Conservation (phyloP, 2,329 filamentous ascomycete species). For the Dryadomyces sulphureus region DNA sequence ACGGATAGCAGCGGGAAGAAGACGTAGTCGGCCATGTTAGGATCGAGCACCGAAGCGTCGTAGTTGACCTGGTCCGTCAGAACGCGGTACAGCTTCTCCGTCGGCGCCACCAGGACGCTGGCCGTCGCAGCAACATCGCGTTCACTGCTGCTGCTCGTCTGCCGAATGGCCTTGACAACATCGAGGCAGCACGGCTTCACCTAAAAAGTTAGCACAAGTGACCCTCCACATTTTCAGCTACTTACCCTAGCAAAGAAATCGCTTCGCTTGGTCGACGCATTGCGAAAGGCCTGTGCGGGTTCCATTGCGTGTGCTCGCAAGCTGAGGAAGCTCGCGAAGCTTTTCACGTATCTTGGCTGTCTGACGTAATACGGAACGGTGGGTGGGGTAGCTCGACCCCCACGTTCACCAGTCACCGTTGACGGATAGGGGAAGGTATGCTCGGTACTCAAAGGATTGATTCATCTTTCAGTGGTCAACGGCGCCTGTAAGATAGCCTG, state of each 20-base stretch:
- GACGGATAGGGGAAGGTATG: too few species aligned
- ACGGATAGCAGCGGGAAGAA: constrained; percentile 89
- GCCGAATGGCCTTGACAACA: constrained; percentile 39
- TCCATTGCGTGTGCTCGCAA: constrained; percentile 5
- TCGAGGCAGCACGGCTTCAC: constrained; percentile 48
- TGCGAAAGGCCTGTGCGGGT: constrained; percentile 9
- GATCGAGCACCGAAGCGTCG: constrained; percentile 46
- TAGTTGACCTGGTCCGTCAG: constrained; percentile 27
- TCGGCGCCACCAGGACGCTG: constrained; percentile 30
- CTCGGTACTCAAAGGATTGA: too few species aligned
- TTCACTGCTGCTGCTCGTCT: constrained; percentile 11
- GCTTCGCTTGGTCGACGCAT: constrained; percentile 12
- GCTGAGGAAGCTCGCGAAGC: background rate
- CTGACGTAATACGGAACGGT: background rate
- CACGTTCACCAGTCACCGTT: too few species aligned
- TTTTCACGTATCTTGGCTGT: background rate
- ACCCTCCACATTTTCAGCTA: too few species aligned
- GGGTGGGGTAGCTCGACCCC: background rate
- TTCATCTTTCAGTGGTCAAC: too few species aligned
- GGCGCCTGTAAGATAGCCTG: too few species aligned
- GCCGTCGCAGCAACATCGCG: constrained; percentile 22
- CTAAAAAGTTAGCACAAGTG: constrained; percentile 19
- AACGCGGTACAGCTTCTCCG: constrained; percentile 28
- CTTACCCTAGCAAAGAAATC: constrained; percentile 15
- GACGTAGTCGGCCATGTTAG: constrained; percentile 79